Evolutionary conservation across 2,329 filamentous ascomycete species (phyloP).

Genomic region (Thelonectria rubi): DNA sequence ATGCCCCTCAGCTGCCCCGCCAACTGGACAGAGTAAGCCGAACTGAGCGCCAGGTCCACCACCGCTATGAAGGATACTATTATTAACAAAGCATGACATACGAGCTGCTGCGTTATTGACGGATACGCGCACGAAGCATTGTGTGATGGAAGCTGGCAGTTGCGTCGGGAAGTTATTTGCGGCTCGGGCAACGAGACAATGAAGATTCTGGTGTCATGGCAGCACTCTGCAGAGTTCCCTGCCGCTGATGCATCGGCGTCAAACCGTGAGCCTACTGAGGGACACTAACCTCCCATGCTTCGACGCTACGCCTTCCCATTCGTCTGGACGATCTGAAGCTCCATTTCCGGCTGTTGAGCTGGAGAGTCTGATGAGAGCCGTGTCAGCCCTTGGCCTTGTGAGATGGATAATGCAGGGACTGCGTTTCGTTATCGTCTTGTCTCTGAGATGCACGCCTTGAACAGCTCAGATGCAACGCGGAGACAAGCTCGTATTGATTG

Average conservation of each 20-base stretch:
- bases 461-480: not conserved
- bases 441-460: not conserved
- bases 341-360: conserved; percentile 1
- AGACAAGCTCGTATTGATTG: not conserved
- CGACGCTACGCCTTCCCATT: conserved; percentile 37
- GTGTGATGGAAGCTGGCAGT: not conserved
- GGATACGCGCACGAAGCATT: not conserved
- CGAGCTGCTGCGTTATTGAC: not conserved
- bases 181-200: not conserved
- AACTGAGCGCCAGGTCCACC: conserved; percentile 26
- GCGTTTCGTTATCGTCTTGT: not conserved
- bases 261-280: conserved; percentile 22
- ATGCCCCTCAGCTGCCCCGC: conserved; percentile 44
- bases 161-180: not conserved
- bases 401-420: not conserved
- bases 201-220: too few relatives aligned
- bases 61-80: not conserved
- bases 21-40: conserved; percentile 26
- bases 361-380: not conserved
- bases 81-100: conserved; percentile 4
- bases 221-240: not conserved
- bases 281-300: conserved; percentile 34
- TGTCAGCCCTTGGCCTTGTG: not conserved
- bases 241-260: conserved; percentile 26
- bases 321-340: conserved; percentile 21